Evolutionary conservation across 2,329 filamentous ascomycete genomes (phyloP), one percentile per base, ranked within the genome.

Genomic region (Zasmidium angulare): DNA sequence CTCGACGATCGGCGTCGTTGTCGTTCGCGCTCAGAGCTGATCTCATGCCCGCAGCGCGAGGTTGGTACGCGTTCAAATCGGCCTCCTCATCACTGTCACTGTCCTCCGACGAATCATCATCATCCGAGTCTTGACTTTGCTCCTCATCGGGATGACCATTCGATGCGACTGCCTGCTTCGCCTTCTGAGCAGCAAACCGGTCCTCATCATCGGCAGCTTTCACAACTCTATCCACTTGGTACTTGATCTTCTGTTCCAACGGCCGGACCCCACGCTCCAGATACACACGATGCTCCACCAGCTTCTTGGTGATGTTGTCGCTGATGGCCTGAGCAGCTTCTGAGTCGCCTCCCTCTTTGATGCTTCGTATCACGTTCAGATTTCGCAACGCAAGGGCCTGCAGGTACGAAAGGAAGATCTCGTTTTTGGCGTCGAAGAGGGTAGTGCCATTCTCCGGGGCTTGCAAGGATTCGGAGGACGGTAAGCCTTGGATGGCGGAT

Each of bases 221-320:
- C 20, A 99, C 82, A 23, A 97, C 92, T 72, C 96, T 95, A 75
- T 98, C 93, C 69, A 99, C 91, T 73, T 97, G 93, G 76, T 97
- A 99, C 66, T 92, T 93, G 62, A 99, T 78, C 68, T 93, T 90
- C 66, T 89, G 89, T 76, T 99, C 96, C 17, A 98, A 78, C 0
- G 95, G 95, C 17, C 90, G 86, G 2, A 96, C 90, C 65, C 95
- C 96, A 72, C 92, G 92, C 71, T 99, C 96, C 1, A 99, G 81
- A 73, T 96, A 98, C 0, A 97, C 82, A n/a, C 93, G 86, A 54
- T 97, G 80, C 75, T 96, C 92, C 19, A 93, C 86, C n/a, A 99
- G 82, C 72, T 96, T 96, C 66, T 88, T 88, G 1, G 95, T 88
- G 0, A 93, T 87, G 1, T 88, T 82, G 51, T 89, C 84, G 50